Base-by-base conservation (phyloP, 345 rosid genomes). In the Cardamine occulta region DNA sequence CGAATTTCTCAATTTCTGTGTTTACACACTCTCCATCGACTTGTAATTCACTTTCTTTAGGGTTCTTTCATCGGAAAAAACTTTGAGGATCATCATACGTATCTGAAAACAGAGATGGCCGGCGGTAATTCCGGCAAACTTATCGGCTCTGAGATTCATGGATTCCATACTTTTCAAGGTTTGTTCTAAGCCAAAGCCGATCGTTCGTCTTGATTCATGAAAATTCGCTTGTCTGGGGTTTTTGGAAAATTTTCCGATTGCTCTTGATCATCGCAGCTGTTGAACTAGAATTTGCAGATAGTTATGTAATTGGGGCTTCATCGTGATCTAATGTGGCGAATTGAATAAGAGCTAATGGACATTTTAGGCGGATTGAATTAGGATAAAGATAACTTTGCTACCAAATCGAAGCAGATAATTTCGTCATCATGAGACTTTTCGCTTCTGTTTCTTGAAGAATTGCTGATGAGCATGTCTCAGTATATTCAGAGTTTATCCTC, bases 111-210 rank as follows among this genome's bases (percentile, higher is more conserved):
- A 2, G 44, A 15, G 39, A 87, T 91, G 97, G 85, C 76, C 65
- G 77, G 75, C 67, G 82, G 63, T 34, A 66, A 5, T 63, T 21
- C 81, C 61, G 88, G 82, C 57, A 79, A 15, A 73, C 97, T 95
- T 6, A 83, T 82, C 17, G 87, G 93, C 72, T 78, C 94, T 7
- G 93, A 95, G 80, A 89, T 92, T 88, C 99, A 95, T 83, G 99
- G 99, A 53, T 95, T 95, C 65, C 91, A 76, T 79, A 85, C 93
- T 11, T 52, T 83, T 13, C 81, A 79, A 84, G 99, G 99, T 92
- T 75, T 55, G 37, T 47, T 60, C 6, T 14, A 18, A 45, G 21
- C 45, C 15, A 15, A 32, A 24, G 40, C 53, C 48, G 64, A 55
- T 63, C 66, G n/a, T 54, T 62, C 58, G 7, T 75, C 8, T 60